Conservation (phyloP, 1,139 yeast genomes). For the Diutina catenulata region DNA sequence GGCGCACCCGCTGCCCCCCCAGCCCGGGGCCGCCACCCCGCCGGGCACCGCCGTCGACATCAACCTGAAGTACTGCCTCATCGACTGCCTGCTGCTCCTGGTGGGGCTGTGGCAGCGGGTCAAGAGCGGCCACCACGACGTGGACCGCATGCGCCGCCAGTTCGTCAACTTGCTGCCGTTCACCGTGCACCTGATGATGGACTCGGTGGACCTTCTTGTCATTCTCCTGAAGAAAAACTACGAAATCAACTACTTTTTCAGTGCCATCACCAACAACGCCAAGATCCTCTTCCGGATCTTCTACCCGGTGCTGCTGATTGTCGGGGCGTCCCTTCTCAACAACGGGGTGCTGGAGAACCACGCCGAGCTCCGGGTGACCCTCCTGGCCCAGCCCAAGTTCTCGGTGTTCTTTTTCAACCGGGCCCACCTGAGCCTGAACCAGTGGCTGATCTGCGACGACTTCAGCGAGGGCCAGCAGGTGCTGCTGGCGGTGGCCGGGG, state of each 20-base stretch:
- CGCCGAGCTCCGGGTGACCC: slow-evolving; percentile 39
- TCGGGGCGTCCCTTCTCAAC: slow-evolving; percentile 36
- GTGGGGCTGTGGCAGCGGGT: slow-evolving; percentile 77
- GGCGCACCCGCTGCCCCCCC: slow-evolving; percentile 10
- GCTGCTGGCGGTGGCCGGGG: slow-evolving; percentile 38
- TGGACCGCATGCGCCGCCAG: slow-evolving; percentile 26
- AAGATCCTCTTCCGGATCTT: slow-evolving; percentile 61
- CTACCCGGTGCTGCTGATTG: slow-evolving; percentile 41
- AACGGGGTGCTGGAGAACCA: slow-evolving; percentile 31
- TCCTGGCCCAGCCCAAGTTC: slow-evolving; percentile 57
- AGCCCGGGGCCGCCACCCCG: no score
- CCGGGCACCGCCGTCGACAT: slow-evolving; percentile 49
- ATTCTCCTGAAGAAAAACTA: slow-evolving; percentile 55
- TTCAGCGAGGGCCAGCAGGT: slow-evolving; percentile 77
- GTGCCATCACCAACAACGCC: slow-evolving; percentile 54
- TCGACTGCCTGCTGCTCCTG: slow-evolving; percentile 54
- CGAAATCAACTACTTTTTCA: slow-evolving; percentile 64
- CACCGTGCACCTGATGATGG: slow-evolving; percentile 50
- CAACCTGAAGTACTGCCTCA: slow-evolving; percentile 55
- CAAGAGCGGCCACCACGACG: slow-evolving; percentile 45
- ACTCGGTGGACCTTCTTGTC: slow-evolving; percentile 54
- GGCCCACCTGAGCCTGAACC: slow-evolving; percentile 40
- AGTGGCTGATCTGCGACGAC: slow-evolving; percentile 77
- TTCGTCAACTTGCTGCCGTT: slow-evolving; percentile 56
- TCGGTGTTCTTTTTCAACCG: slow-evolving; percentile 59